These are phyloP conservation scores for Aspergillus incahuasiensis DNA, from an alignment of 495 filamentous ascomycete species.

Conservation along the genomic window DNA sequence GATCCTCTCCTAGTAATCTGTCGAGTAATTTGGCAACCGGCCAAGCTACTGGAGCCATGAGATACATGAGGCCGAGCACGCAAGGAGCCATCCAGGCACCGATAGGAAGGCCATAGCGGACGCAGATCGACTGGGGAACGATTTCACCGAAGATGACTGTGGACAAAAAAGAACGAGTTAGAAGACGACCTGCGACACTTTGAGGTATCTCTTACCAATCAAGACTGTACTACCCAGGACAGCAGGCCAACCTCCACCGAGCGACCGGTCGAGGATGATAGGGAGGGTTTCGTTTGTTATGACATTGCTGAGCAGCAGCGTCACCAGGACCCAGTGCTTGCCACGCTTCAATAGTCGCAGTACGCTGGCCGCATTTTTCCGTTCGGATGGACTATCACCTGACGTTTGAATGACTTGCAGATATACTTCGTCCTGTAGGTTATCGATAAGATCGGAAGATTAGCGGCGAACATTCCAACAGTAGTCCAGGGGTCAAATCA, in stretches of 20 bases:
- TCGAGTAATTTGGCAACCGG: slow-evolving; percentile 89
- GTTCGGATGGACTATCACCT: slow-evolving; percentile 68
- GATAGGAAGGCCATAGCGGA: slow-evolving; percentile 94
- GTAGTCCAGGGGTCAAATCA: neutral
- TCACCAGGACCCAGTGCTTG: slow-evolving; percentile 99
- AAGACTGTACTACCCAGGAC: slow-evolving; percentile 87
- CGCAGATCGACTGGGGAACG: slow-evolving; percentile 91
- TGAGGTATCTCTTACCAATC: slow-evolving; percentile 61
- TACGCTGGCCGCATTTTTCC: slow-evolving; percentile 76
- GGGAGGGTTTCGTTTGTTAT: slow-evolving; percentile 98
- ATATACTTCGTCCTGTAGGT: slow-evolving; percentile 82
- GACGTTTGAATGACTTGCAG: slow-evolving; percentile 87
- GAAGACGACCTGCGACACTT: neutral
- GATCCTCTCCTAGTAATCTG: slow-evolving; percentile 80
- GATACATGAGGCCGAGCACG: slow-evolving; percentile 85
- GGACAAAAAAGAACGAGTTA: slow-evolving; percentile 13
- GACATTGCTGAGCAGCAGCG: slow-evolving; percentile 88
- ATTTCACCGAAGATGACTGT: slow-evolving; percentile 96
- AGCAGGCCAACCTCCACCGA: slow-evolving; percentile 93
- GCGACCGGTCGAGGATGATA: slow-evolving; percentile 86
- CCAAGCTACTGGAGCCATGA: slow-evolving; percentile 82
- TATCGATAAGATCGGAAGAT: neutral
- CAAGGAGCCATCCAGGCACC: slow-evolving; percentile 90
- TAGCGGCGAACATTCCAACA: neutral
- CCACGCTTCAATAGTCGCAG: slow-evolving; percentile 75